Conservation (phyloP, 805 yeast genomes). For the Metschnikowia gelsemii region DNA sequence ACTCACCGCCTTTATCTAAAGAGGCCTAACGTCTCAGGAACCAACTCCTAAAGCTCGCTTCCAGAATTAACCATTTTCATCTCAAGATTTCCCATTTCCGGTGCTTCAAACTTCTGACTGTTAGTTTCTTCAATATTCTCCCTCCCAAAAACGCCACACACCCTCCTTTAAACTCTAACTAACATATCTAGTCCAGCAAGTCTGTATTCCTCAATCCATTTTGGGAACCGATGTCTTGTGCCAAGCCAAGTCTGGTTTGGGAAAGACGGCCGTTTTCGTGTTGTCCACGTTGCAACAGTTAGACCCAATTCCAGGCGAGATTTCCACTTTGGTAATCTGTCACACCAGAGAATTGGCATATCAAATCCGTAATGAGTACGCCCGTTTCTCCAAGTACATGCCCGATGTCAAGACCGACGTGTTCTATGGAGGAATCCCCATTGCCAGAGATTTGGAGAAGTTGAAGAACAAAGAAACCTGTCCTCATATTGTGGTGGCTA, state of each 20-base stretch:
- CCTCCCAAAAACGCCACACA: too few relatives aligned
- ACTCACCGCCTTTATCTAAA: too few relatives aligned
- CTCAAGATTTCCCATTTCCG: too few relatives aligned
- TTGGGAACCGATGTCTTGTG: constrained; percentile 97
- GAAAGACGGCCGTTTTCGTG: constrained; percentile 98
- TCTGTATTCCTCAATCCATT: constrained; percentile 96
- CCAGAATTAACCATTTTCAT: too few relatives aligned
- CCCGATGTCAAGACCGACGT: constrained; percentile 97
- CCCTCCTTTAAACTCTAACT: constrained; percentile 4
- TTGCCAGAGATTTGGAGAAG: constrained; percentile 79
- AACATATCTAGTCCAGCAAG: constrained; percentile 77
- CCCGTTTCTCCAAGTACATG: constrained; percentile 96
- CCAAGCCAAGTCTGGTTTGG: constrained; percentile 99
- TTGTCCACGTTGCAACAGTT: constrained; percentile 93
- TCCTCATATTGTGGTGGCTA: constrained; percentile 96
- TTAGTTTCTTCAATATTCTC: too few relatives aligned
- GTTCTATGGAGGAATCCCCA: constrained; percentile 93
- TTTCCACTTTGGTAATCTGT: constrained; percentile 90
- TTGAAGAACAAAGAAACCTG: constrained; percentile 89
- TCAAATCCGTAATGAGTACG: constrained; percentile 95
- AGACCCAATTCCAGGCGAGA: constrained; percentile 97
- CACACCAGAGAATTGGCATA: constrained; percentile 99
- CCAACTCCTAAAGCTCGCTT: too few relatives aligned
- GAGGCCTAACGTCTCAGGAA: too few relatives aligned
- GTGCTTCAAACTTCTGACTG: too few relatives aligned